Percentiles rank a stretch among this genome's conserved stretches.
phyloP scores from a whole-genome alignment of 75 land plant genomes.

The Chamaecyparis obtusa region DNA sequence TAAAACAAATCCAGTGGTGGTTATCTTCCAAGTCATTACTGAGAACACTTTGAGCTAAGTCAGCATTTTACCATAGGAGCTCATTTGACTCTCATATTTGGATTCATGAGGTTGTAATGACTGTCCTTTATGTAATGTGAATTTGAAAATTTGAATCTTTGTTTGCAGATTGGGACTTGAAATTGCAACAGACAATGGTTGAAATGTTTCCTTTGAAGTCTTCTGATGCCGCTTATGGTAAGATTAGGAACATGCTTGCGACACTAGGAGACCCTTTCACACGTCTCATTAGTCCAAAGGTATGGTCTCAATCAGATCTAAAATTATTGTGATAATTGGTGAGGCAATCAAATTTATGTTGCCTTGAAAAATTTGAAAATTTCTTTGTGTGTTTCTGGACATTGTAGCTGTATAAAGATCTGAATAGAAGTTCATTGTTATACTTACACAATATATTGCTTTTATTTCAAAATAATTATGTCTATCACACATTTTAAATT shows the following conservation, averaged over 20 bases:
- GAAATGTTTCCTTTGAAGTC: constrained; percentile 81
- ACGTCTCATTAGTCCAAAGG: constrained; percentile 92
- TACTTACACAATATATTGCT: neutral
- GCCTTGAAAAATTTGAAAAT: neutral
- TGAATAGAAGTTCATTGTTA: neutral
- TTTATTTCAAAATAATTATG: neutral
- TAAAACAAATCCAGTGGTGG: neutral
- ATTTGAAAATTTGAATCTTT: neutral
- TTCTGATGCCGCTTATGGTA: constrained; percentile 90
- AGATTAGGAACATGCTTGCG: constrained; percentile 86
- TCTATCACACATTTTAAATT: neutral
- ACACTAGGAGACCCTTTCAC: constrained; percentile 98
- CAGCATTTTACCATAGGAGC: neutral
- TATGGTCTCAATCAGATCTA: constrained; percentile 10
- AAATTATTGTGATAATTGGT: neutral
- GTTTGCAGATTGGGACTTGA: constrained; percentile 85
- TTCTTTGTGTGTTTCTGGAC: neutral
- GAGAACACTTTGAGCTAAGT: neutral
- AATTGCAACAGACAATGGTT: constrained; percentile 87
- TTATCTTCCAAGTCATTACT: neutral
- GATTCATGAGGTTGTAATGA: neutral
- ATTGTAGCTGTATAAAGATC: no score
- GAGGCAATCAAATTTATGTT: neutral
- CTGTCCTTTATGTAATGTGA: neutral
- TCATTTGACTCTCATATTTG: neutral